Evolutionary conservation across 495 filamentous ascomycete species (phyloP).

Genomic region (Lineolata rhizophorae): DNA sequence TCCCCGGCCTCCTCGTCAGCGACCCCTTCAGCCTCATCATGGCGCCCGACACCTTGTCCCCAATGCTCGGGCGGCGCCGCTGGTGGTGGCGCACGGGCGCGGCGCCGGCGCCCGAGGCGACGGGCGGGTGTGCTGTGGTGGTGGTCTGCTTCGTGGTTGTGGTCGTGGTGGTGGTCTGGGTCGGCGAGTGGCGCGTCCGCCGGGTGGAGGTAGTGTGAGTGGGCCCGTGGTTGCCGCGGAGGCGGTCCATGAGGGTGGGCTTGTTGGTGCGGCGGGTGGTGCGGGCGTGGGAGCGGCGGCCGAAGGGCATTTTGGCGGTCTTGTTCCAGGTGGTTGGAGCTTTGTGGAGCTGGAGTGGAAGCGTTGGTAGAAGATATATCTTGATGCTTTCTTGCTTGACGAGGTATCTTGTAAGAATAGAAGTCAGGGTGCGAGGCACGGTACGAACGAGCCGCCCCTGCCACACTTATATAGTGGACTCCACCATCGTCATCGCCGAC

Average conservation of each 20-base stretch:
- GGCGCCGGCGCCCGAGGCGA: neutral
- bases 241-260: neutral
- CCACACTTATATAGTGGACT: too few species aligned
- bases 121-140: neutral
- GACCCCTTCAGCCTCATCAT: slow-evolving; percentile 42
- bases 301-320: neutral
- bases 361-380: too few species aligned
- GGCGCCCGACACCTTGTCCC: slow-evolving; percentile 49
- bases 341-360: too few species aligned
- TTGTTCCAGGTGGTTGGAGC: too few species aligned
- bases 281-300: neutral
- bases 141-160: neutral
- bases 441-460: too few species aligned
- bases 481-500: too few species aligned
- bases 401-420: too few species aligned
- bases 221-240: neutral
- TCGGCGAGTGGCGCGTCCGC: neutral
- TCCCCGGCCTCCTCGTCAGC: slow-evolving; percentile 35
- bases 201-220: neutral
- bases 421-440: too few species aligned
- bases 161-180: neutral
- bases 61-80: slow-evolving; percentile 32
- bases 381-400: too few species aligned
- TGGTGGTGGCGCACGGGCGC: slow-evolving; percentile 19
- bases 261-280: neutral